Evolutionary conservation across 495 filamentous ascomycete species (phyloP).

Genomic region (Mycothermus thermophilus): DNA sequence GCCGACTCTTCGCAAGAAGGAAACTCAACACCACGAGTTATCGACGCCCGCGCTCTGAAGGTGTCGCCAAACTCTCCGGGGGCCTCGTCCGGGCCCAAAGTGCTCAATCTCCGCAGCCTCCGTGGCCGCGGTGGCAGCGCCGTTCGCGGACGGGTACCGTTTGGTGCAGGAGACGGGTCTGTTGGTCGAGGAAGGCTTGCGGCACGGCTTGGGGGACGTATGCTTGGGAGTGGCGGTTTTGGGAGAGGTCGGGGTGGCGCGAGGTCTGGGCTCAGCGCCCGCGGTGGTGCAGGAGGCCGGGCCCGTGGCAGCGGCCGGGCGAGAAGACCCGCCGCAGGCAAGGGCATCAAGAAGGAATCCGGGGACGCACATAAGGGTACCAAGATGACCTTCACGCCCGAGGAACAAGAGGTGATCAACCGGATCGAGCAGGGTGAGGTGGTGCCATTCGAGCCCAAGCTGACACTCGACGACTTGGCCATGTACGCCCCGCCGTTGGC

Average conservation of each 20-base stretch:
- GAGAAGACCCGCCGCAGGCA: neutral
- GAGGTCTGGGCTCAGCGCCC: neutral
- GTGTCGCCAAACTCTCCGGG: neutral
- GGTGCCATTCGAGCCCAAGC: conserved; percentile 12
- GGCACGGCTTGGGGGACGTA: neutral
- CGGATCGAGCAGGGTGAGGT: conserved; percentile 17
- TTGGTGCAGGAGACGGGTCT: neutral
- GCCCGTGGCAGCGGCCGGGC: neutral
- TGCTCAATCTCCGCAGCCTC: conserved; percentile 20
- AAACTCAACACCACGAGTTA: neutral
- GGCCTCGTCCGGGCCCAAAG: conserved; percentile 3
- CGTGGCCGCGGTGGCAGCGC: conserved; percentile 8
- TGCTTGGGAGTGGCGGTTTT: too few relatives aligned
- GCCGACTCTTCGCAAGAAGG: neutral
- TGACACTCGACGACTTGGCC: conserved; percentile 10
- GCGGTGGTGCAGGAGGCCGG: conserved; percentile 1
- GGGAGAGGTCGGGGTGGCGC: too few relatives aligned
- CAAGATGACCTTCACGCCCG: conserved; percentile 10
- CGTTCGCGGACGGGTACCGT: neutral
- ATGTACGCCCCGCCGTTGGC: conserved; percentile 23
- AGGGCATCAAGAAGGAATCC: neutral
- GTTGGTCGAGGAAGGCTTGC: neutral
- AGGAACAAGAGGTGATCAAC: conserved; percentile 13
- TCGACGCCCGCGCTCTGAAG: conserved; percentile 13
- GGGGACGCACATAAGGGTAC: neutral